phyloP scores from a whole-genome alignment of 2,329 filamentous ascomycete species.

The Leptoxyphium fumago region DNA sequence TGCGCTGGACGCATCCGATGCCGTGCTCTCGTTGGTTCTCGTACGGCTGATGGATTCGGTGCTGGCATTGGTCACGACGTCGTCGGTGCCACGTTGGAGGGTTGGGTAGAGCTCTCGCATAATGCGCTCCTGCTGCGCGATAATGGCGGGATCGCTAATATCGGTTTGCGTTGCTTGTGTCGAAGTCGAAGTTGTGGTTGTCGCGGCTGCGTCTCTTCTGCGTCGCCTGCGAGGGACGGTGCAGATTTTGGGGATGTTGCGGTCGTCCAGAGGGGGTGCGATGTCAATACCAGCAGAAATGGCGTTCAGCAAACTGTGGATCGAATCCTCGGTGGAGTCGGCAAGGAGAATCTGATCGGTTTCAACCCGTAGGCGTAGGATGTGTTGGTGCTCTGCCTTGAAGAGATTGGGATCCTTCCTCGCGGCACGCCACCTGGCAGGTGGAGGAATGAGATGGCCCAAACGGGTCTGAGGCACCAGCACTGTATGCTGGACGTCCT shows the following conservation, averaged over 20 bases:
- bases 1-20: slow-evolving; percentile 1
- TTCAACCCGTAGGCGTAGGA: slow-evolving; percentile 58
- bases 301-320: slow-evolving; percentile 54
- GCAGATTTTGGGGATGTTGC: slow-evolving; percentile 31
- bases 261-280: slow-evolving; percentile 54
- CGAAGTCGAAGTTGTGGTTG: slow-evolving; percentile 2
- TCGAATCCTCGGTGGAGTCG: slow-evolving; percentile 47
- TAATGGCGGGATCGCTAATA: slow-evolving; percentile 21
- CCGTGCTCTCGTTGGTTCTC: not conserved
- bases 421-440: slow-evolving; percentile 24
- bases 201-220: slow-evolving; percentile 17
- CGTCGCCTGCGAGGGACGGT: slow-evolving; percentile 31
- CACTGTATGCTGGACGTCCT: slow-evolving; percentile 50
- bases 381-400: slow-evolving; percentile 37
- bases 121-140: slow-evolving; percentile 35
- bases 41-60: not conserved
- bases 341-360: slow-evolving; percentile 60
- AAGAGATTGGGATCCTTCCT: slow-evolving; percentile 33
- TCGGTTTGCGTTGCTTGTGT: slow-evolving; percentile 21
- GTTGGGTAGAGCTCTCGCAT: slow-evolving; percentile 31
- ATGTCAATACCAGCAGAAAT: slow-evolving; percentile 62
- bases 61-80: not conserved
- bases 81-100: not conserved
- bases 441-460: slow-evolving; percentile 28
- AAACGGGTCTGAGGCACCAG: slow-evolving; percentile 30